Evolutionary conservation across 768 basidiomycete species (phyloP).

Genomic region (Calocera viscosa): DNA sequence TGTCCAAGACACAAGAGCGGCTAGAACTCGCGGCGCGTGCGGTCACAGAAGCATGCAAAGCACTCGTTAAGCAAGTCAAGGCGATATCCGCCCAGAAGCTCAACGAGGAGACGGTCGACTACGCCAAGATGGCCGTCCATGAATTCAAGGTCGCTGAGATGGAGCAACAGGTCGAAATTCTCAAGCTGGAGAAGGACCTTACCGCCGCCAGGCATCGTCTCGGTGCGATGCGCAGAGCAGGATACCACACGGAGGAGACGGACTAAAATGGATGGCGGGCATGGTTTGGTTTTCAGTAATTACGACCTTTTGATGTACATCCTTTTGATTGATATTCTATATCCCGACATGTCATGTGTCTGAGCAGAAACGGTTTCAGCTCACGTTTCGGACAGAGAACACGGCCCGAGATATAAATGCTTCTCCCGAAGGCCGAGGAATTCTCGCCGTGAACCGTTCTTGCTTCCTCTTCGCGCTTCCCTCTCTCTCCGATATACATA

Average conservation of each 20-base stretch:
- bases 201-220: constrained; percentile 71
- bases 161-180: constrained; percentile 98
- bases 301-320: constrained; percentile 7
- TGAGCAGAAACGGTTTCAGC: too few relatives aligned
- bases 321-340: not conserved
- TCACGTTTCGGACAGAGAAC: too few relatives aligned
- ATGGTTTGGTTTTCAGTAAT: not conserved
- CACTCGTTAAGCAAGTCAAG: constrained; percentile 92
- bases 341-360: not conserved
- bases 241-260: constrained; percentile 78
- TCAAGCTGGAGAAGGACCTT: constrained; percentile 90
- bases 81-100: constrained; percentile 75
- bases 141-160: constrained; percentile 98
- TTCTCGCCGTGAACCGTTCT: too few relatives aligned
- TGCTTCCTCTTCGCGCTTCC: too few relatives aligned
- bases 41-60: constrained; percentile 93
- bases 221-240: constrained; percentile 76
- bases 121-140: constrained; percentile 81
- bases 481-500: too few relatives aligned
- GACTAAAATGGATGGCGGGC: constrained; percentile 30
- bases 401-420: too few relatives aligned
- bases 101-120: constrained; percentile 64
- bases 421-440: too few relatives aligned
- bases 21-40: constrained; percentile 95
- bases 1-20: constrained; percentile 96